Evolutionary conservation across 2,329 filamentous ascomycete species (phyloP), one percentile per base, ranked within the genome.

Genomic region (Monosporascus cannonballus): DNA sequence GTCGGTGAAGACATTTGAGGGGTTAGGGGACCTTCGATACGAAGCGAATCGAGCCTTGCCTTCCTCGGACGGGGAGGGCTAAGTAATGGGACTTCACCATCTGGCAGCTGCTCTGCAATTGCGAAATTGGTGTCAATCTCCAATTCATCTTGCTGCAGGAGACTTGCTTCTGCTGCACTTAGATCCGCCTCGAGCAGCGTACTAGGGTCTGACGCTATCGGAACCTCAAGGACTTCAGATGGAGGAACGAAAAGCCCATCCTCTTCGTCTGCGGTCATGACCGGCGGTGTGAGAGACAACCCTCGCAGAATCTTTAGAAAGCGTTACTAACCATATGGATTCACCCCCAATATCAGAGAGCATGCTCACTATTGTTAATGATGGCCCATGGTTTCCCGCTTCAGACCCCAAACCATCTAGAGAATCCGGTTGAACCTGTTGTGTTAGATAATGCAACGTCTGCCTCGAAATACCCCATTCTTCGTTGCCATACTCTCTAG

Each of bases 131-230:
- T 46, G 15, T 41, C 24, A 38, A 36, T 47, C 5, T 34, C 20
- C 36, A 37, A 36, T 18, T 37, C 44, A 47, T 61, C 57, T 20
- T 58, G 44, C 24, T 53, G 47, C 15, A 61, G 18, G 14, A 64
- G n/a, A 25, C 44, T 47, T 9, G 51, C 55, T 22, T 67, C 58
- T 2, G 63, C 61, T 22, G 44, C 56, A 9, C 55, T 38, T 7
- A 65, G n/a, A 48, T 68, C 66, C 15, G 54, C 57, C 20, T 63
- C 58, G 15, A 68, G 53, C 20, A 68, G 51, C 6, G 61, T 64
- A 44, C 55, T 59, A 3, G 54, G 52, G 45, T 67, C 64, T 25
- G 64, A 66, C 18, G 53, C 50, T 9, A 63, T 22, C 6, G 64
- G 63, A 5, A 67, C 46, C 48, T 64, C 52, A 44, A 61, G 67